Evolutionary conservation across 441 rosid genomes (phyloP).

Genomic region (Gossypium davidsonii): DNA sequence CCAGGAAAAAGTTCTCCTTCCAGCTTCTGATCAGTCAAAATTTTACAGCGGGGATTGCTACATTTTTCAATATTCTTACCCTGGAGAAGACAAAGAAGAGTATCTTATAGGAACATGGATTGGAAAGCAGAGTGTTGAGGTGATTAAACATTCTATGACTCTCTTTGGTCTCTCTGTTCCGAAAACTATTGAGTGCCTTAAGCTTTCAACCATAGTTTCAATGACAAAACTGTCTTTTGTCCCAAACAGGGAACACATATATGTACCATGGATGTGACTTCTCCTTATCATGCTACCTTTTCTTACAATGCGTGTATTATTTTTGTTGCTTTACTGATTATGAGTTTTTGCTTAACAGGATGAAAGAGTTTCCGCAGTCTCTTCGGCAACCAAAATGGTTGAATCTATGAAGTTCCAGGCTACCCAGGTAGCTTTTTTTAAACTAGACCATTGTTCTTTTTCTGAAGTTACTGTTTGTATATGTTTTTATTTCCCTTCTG

Average conservation of each 20-base stretch:
- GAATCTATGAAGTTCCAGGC: conserved; percentile 83
- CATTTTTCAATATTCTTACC: conserved; percentile 74
- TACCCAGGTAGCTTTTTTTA: conserved; percentile 49
- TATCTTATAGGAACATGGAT: conserved; percentile 90
- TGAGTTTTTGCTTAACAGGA: conserved; percentile 43
- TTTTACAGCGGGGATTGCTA: conserved; percentile 85
- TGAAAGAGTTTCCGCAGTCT: conserved; percentile 68
- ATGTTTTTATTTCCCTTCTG: conserved; percentile 8
- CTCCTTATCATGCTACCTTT: not conserved
- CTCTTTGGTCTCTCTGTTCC: not conserved
- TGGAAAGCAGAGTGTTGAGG: conserved; percentile 85
- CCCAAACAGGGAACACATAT: not conserved
- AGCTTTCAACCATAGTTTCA: not conserved
- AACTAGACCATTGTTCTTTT: conserved; percentile 12
- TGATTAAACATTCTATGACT: conserved; percentile 21
- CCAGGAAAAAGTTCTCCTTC: conserved; percentile 62
- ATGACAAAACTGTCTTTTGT: not conserved
- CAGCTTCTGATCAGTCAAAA: conserved; percentile 79
- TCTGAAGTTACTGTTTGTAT: conserved; percentile 7
- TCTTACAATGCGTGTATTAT: not conserved
- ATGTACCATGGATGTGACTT: not conserved
- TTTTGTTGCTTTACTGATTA: not conserved
- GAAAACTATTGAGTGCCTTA: not conserved
- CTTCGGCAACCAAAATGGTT: conserved; percentile 79
- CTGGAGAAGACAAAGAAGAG: conserved; percentile 91